Conservation (phyloP, 2,329 filamentous ascomycete species). For the Lecanoromycetidae sp. region DNA sequence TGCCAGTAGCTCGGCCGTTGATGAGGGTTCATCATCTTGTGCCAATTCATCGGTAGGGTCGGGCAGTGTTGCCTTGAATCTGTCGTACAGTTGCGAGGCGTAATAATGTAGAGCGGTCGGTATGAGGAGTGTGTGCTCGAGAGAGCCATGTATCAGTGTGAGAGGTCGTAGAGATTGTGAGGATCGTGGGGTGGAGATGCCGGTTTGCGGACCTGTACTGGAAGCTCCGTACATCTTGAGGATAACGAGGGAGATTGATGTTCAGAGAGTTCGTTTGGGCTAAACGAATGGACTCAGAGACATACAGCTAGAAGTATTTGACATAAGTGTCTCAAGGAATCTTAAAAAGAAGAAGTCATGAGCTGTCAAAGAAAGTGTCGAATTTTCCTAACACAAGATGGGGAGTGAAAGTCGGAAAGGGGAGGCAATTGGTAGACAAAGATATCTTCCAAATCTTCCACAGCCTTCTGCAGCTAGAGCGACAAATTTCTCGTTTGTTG, state of each 20-base stretch:
- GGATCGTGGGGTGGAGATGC: conserved; percentile 90
- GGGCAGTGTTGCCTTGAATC: conserved; percentile 74
- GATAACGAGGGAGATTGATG: neutral
- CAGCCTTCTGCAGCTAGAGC: too few relatives aligned
- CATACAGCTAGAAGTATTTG: neutral
- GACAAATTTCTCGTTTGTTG: too few relatives aligned
- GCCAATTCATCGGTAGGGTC: conserved; percentile 92
- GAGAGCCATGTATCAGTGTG: conserved; percentile 79
- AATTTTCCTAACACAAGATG: too few relatives aligned
- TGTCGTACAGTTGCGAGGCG: conserved; percentile 84
- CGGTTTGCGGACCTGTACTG: conserved; percentile 74
- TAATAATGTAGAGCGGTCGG: conserved; percentile 94
- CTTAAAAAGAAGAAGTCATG: too few relatives aligned
- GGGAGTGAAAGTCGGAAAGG: too few relatives aligned
- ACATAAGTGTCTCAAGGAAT: too few relatives aligned
- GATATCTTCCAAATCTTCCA: too few relatives aligned
- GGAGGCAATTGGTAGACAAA: too few relatives aligned
- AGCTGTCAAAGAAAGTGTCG: too few relatives aligned
- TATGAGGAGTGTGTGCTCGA: conserved; percentile 92
- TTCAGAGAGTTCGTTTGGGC: too few relatives aligned
- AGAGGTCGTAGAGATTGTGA: conserved; percentile 85
- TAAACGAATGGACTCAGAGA: neutral
- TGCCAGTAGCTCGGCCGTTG: conserved; percentile 79
- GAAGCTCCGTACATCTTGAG: conserved; percentile 53
- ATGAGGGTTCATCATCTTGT: conserved; percentile 98